Percentiles rank a stretch among this genome's conserved stretches.
Evolutionary conservation across 202 grass and related monocot species (phyloP).

Genomic region (Elaeis oleifera): DNA sequence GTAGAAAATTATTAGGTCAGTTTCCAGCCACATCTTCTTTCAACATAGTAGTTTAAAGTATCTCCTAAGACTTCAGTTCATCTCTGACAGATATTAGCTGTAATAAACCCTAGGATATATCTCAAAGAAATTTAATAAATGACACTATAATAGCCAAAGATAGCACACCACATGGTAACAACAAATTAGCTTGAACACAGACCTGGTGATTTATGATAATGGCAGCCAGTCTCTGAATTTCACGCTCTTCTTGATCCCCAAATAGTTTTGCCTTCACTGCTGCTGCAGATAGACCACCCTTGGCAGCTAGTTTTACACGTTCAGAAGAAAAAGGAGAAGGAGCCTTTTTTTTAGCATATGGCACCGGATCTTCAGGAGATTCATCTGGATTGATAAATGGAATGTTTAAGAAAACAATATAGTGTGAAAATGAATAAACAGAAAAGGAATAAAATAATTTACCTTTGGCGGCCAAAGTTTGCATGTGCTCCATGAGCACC

Average conservation of each 20-base stretch:
- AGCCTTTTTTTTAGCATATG: slow-evolving; percentile 30
- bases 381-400: slow-evolving; percentile 25
- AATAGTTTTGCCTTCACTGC: slow-evolving; percentile 92
- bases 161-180: no score
- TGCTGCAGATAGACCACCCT: slow-evolving; percentile 68
- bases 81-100: no score
- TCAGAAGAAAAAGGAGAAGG: slow-evolving; percentile 35
- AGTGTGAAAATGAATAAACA: neutral
- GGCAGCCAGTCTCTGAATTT: slow-evolving; percentile 84
- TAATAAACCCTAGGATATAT: no score
- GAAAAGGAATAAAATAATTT: slow-evolving; percentile 10
- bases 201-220: slow-evolving; percentile 93
- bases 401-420: slow-evolving; percentile 1
- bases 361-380: slow-evolving; percentile 9
- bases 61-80: no score
- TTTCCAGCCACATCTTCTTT: no score
- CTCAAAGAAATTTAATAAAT: no score
- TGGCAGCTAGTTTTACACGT: slow-evolving; percentile 63
- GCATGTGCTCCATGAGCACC: slow-evolving; percentile 30
- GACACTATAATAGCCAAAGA: no score
- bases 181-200: no score
- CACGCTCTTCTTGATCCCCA: slow-evolving; percentile 90
- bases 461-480: slow-evolving; percentile 45
- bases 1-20: no score
- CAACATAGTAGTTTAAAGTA: no score